Percentiles rank a stretch among this genome's conserved stretches.
phyloP scores from a whole-genome alignment of 148 eudicot species.

The Rhododendron williamsianum region DNA sequence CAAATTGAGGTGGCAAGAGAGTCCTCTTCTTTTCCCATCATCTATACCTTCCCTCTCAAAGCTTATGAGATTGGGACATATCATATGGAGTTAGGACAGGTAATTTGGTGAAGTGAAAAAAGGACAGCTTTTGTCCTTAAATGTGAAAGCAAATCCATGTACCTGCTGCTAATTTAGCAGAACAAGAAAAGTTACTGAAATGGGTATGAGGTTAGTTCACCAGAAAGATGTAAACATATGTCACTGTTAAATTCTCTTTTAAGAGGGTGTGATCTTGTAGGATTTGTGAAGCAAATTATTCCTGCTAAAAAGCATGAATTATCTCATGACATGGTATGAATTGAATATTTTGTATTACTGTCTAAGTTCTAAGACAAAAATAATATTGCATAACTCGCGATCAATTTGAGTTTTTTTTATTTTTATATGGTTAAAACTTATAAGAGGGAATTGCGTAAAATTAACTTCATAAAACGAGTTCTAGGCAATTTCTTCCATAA shows the following conservation, averaged over 20 bases:
- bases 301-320: background rate
- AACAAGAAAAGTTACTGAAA: background rate
- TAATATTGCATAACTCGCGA: too few relatives aligned
- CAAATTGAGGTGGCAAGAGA: constrained; percentile 1
- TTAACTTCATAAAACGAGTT: too few relatives aligned
- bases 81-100: background rate
- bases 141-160: background rate
- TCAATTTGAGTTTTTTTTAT: too few relatives aligned
- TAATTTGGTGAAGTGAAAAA: constrained; percentile 7
- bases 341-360: background rate
- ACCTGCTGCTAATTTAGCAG: background rate
- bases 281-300: background rate
- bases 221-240: too few relatives aligned
- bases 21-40: background rate
- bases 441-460: too few relatives aligned
- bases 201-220: background rate
- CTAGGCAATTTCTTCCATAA: too few relatives aligned
- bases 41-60: constrained; percentile 1
- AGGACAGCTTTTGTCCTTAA: background rate
- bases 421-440: too few relatives aligned
- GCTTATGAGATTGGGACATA: background rate
- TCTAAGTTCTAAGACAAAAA: too few relatives aligned
- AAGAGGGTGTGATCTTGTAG: background rate
- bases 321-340: background rate
- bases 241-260: background rate